A percentile compares a stretch with the other conserved stretches of the same genome.
These are phyloP conservation scores for Colletotrichum abscissum DNA, from an alignment of 2,329 filamentous ascomycete genomes.

Conservation along the genomic window DNA sequence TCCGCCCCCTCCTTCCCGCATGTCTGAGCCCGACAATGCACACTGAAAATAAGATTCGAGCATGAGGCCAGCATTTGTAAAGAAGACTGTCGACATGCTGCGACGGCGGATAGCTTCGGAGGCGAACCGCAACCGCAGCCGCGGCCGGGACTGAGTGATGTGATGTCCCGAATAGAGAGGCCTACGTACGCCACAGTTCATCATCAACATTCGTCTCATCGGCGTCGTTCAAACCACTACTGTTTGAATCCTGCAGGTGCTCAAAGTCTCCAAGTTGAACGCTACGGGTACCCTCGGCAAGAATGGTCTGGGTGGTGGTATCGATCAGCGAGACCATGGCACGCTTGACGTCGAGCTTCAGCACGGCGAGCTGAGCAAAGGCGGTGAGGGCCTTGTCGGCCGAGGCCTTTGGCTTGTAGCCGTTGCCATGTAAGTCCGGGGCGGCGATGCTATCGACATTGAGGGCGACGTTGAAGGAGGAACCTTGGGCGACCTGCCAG, in stretches of 20 bases:
- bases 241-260: not conserved
- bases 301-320: constrained; percentile 57
- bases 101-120: not conserved
- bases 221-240: constrained; percentile 2
- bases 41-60: not conserved
- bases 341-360: constrained; percentile 58
- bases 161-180: constrained; percentile 10
- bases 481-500: constrained; percentile 46
- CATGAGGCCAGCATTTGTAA: not conserved
- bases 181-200: constrained; percentile 49
- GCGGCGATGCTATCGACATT: constrained; percentile 45
- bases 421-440: constrained; percentile 43
- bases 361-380: constrained; percentile 61
- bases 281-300: constrained; percentile 62
- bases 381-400: constrained; percentile 54
- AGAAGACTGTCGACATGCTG: not conserved
- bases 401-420: constrained; percentile 46
- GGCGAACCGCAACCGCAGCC: not conserved
- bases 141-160: not conserved
- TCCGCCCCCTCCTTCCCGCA: not conserved
- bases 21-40: not conserved
- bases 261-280: constrained; percentile 51
- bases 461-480: constrained; percentile 44
- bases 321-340: constrained; percentile 63
- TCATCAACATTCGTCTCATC: constrained; percentile 30